Evolutionary conservation across 306 rosid genomes (phyloP), one percentile per base, ranked within the genome.

Genomic region (Myrica gale): DNA sequence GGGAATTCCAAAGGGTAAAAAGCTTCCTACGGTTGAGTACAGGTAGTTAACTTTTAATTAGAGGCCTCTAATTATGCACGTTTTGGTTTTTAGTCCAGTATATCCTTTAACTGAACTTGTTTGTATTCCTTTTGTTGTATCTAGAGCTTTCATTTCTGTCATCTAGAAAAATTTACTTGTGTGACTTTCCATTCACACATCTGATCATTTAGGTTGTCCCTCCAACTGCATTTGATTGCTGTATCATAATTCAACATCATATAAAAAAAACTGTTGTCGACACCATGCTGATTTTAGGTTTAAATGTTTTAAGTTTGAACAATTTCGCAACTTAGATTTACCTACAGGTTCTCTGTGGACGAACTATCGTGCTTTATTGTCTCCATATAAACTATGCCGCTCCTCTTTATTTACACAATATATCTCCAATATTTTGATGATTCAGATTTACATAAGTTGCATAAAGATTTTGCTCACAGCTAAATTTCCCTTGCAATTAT

Each of bases 11-110:
- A 83, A 74, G 50, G 88, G 88, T 74, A 87, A 90, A 82, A 72
- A 73, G 21, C 86, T 85, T 76, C 86, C 92, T 71, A 75, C 87
- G 87, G 91, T 92, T 78, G 93, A 89, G 83, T 89, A 87, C 96
- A 92, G 96, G 98, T 93, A 80, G 71, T 51, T 61, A 51, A 65
- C 58, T 48, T 73, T 61, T 75, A 78, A 47, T 77, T 21, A 39
- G 65, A 70, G 5, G 77, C 53, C 51, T 80, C 66, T 69, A 76
- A 78, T 46, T 61, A 37, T 72, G 69, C 56, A 41, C 60, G 7
- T 44, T 70, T 71, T 74, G 80, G 57, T 56, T 23, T 76, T 68
- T 62, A 56, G 50, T 23, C 1, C 52, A 26, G 17, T 67, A 23
- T 74, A 39, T 41, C 16, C 10, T 43, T 60, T 19, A 12, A 26